Base-by-base conservation (phyloP, 202 grass and related monocot genomes). In the Cymbopogon flexuosus region DNA sequence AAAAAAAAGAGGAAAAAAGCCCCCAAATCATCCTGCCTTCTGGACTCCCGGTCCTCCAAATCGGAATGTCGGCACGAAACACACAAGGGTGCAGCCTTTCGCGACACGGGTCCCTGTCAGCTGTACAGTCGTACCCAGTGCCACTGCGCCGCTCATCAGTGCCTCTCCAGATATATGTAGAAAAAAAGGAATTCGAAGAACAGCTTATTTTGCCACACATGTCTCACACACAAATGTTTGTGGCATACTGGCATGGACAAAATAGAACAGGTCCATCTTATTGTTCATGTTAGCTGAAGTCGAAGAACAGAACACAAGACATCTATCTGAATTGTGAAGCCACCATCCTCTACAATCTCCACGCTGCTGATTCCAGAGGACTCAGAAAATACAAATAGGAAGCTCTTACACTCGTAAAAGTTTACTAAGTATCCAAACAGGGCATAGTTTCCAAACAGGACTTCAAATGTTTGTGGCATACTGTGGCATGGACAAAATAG, bases 11-110 rank as follows among this genome's bases (percentile, higher is more conserved):
- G 46, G 40, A 18, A 51, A 60, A 70, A 52, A 11, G 33, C 16
- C 19, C 2, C 8, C 64, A 70, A 36, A 66, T 10, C 39, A 79
- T 82, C 67, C 8, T 43, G 67, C 12, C 43, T 65, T 45, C 47
- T 68, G 47, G 51, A 56, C 51, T 21, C n/a, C 18, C 51, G 51
- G 67, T 54, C 7, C 67, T 75, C 83, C 87, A 89, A 83, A 86
- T 68, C 31, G 67, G 41, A 79, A 36, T 83, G 83, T 86, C 83
- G 61, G 79, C 73, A 34, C 47, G 7, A 22, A 78, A 2, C 78
- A 72, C 59, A 82, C 36, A 23, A 69, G 47, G 13, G 19, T 34
- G 82, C 58, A 52, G 78, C 5, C 73, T 85, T 85, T 51, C 3
- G 12, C 58, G 63, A 21, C 76, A 5, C 33, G 13, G 8, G 34